Evolutionary conservation across 257 asterid genomes (phyloP).

Genomic region (Solanum etuberosum): DNA sequence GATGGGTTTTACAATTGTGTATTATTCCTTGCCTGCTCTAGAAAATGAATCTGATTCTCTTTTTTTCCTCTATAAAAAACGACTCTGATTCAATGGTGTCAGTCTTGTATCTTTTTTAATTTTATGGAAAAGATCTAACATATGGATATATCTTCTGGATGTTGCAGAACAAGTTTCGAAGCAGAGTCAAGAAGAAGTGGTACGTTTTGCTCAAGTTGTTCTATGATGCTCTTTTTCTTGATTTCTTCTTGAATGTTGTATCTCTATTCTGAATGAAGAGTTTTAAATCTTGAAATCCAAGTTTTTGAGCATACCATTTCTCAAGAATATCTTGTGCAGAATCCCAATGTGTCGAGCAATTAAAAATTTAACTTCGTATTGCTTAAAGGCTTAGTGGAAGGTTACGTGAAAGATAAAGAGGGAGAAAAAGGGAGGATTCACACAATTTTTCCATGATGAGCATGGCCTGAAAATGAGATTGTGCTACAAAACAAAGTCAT

Average conservation of each 20-base stretch:
- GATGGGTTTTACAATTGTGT: not conserved
- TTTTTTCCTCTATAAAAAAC: not conserved
- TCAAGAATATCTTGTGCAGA: not conserved
- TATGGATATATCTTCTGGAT: not conserved
- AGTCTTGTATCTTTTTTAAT: not conserved
- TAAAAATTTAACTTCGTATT: not conserved
- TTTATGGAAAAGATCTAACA: conserved; percentile 3
- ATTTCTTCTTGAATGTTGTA: not conserved
- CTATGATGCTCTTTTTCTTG: not conserved
- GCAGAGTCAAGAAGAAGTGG: conserved; percentile 32
- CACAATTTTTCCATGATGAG: not conserved
- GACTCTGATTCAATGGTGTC: not conserved
- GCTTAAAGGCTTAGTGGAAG: not conserved
- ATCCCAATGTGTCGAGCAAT: not conserved
- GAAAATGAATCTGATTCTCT: not conserved
- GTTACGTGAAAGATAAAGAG: not conserved
- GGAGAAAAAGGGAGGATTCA: not conserved
- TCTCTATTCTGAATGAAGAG: not conserved
- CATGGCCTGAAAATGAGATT: not conserved
- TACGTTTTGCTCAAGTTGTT: conserved; percentile 14
- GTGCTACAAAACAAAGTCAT: not conserved
- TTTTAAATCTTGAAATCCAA: not conserved
- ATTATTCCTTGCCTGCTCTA: not conserved
- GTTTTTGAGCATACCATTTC: not conserved
- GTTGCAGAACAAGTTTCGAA: conserved; percentile 44